A percentile compares a stretch with the other conserved stretches of the same genome.
These are phyloP conservation scores for Ascochyta clinopodiicola DNA, from an alignment of 2,329 filamentous ascomycete genomes.

Conservation along the genomic window DNA sequence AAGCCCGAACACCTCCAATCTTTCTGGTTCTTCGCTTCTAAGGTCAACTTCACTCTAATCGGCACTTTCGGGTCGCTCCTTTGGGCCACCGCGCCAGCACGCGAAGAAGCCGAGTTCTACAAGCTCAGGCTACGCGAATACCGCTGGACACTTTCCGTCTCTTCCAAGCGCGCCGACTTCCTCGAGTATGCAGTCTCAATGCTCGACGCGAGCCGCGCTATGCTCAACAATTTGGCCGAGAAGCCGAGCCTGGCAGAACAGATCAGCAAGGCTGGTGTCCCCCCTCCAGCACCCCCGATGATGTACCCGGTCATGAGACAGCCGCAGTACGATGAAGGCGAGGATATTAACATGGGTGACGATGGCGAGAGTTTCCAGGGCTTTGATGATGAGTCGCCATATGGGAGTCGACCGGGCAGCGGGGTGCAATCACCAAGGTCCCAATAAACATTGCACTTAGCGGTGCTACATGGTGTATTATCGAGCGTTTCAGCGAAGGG, in stretches of 20 bases:
- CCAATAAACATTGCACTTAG: constrained; percentile 8
- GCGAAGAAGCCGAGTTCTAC: constrained; percentile 94
- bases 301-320: constrained; percentile 33
- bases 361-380: constrained; percentile 41
- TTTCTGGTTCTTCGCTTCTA: constrained; percentile 91
- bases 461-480: not conserved
- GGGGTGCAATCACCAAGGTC: constrained; percentile 31
- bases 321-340: constrained; percentile 25
- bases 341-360: constrained; percentile 40
- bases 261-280: constrained; percentile 48
- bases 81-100: constrained; percentile 85
- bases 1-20: constrained; percentile 84
- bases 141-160: constrained; percentile 90
- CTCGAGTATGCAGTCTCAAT: constrained; percentile 54
- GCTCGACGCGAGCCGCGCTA: constrained; percentile 52
- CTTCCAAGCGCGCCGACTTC: constrained; percentile 70
- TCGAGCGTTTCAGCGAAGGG: constrained; percentile 10
- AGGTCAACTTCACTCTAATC: constrained; percentile 92
- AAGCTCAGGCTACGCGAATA: constrained; percentile 85
- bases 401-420: constrained; percentile 30
- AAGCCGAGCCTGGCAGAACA: constrained; percentile 51
- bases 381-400: constrained; percentile 37
- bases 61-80: constrained; percentile 91
- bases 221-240: constrained; percentile 54
- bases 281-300: constrained; percentile 36